These are phyloP conservation scores for Penicillium simplicissimum DNA, from an alignment of 495 filamentous ascomycete species.

Conservation along the genomic window DNA sequence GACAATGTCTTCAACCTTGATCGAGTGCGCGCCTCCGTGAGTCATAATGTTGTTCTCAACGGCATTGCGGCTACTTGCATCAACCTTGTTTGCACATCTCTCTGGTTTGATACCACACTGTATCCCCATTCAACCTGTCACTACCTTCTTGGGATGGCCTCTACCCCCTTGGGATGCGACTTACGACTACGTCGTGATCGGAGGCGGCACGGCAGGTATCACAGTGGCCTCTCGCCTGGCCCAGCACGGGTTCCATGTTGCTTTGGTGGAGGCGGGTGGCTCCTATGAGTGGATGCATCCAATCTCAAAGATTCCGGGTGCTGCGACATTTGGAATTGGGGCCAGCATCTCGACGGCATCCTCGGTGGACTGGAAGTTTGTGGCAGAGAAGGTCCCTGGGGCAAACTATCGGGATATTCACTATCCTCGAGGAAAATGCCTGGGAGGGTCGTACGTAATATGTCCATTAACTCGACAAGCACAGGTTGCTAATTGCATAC, in stretches of 20 bases:
- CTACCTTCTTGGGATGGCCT: constrained; percentile 5
- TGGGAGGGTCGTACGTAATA: constrained; percentile 40
- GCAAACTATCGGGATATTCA: constrained; percentile 41
- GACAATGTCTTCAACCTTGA: background rate
- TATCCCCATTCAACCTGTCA: background rate
- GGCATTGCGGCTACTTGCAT: background rate
- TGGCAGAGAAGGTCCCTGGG: constrained; percentile 34
- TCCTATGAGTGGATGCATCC: constrained; percentile 52
- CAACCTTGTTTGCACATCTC: background rate
- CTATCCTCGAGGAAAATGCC: constrained; percentile 39
- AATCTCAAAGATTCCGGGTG: constrained; percentile 49
- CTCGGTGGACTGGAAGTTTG: constrained; percentile 53
- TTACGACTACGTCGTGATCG: constrained; percentile 56
- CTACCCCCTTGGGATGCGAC: constrained; percentile 7
- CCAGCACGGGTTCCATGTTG: constrained; percentile 36
- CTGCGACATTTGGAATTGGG: constrained; percentile 34
- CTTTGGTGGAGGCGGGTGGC: constrained; percentile 60
- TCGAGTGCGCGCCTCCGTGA: no score
- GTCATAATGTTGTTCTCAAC: constrained; percentile 10
- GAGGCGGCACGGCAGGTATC: constrained; percentile 54
- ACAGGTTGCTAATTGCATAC: background rate
- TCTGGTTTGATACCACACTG: background rate
- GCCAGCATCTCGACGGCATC: constrained; percentile 30
- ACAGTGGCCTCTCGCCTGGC: constrained; percentile 48
- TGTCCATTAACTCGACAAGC: background rate